phyloP scores from a whole-genome alignment of 2,329 filamentous ascomycete genomes.

The Colletotrichum siamense region DNA sequence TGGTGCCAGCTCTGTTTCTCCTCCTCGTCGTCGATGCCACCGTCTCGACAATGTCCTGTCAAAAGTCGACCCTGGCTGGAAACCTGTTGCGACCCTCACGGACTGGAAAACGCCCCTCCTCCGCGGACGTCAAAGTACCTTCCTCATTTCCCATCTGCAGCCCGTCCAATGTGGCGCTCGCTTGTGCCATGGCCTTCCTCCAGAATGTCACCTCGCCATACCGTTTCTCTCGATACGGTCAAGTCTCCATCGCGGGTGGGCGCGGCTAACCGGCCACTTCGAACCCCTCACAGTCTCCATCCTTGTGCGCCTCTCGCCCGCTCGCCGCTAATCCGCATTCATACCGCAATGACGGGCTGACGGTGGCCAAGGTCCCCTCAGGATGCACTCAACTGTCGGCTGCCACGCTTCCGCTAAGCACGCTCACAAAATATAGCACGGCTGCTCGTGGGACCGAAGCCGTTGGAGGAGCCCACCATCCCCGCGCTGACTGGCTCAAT shows the following conservation, averaged over 20 bases:
- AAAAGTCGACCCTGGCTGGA: not conserved
- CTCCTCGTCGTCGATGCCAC: not conserved
- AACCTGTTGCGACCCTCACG: not conserved
- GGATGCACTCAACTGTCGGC: not conserved
- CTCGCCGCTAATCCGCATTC: slow-evolving; percentile 4
- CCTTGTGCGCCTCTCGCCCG: not conserved
- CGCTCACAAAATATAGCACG: slow-evolving; percentile 12
- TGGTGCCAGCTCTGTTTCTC: not conserved
- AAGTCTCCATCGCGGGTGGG: slow-evolving; percentile 8
- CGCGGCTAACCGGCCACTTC: slow-evolving; percentile 15
- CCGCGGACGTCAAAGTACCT: not conserved
- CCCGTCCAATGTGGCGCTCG: slow-evolving; percentile 8
- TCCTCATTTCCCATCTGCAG: slow-evolving; percentile 14
- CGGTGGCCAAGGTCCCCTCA: not conserved
- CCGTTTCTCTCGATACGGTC: not conserved
- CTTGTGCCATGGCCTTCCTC: not conserved
- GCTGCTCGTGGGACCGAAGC: not conserved
- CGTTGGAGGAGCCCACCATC: not conserved
- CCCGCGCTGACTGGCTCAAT: slow-evolving; percentile 15
- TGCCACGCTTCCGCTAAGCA: slow-evolving; percentile 5
- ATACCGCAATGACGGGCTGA: slow-evolving; percentile 6
- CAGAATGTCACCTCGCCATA: slow-evolving; percentile 5
- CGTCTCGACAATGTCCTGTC: not conserved
- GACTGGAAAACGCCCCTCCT: not conserved
- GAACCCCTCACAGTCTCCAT: not conserved